These are phyloP conservation scores for Alternaria rosae DNA, from an alignment of 2,329 filamentous ascomycete species.

Conservation along the genomic window DNA sequence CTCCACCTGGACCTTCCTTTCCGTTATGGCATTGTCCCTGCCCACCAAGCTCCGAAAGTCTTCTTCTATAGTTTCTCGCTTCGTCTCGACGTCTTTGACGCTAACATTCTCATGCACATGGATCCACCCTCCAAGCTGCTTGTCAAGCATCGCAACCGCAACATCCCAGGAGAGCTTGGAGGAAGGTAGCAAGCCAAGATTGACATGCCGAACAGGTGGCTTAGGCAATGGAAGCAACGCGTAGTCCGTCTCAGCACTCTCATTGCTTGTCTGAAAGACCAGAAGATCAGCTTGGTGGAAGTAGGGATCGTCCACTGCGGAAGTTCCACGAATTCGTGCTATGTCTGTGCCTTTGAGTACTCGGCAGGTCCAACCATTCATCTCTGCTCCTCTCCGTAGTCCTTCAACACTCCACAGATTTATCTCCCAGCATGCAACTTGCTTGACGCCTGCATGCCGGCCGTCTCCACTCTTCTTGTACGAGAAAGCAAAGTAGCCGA, in stretches of 20 bases:
- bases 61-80: slow-evolving; percentile 47
- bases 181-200: slow-evolving; percentile 64
- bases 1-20: slow-evolving; percentile 52
- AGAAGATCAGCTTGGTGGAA: slow-evolving; percentile 34
- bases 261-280: slow-evolving; percentile 54
- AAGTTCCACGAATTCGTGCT: background rate
- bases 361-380: slow-evolving; percentile 50
- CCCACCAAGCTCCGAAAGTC: slow-evolving; percentile 47
- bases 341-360: slow-evolving; percentile 10
- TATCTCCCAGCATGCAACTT: slow-evolving; percentile 86
- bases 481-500: slow-evolving; percentile 91
- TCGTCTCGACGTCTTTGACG: slow-evolving; percentile 32
- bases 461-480: slow-evolving; percentile 71
- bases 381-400: slow-evolving; percentile 49
- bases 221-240: slow-evolving; percentile 6
- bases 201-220: slow-evolving; percentile 62
- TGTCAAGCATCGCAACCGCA: slow-evolving; percentile 59
- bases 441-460: slow-evolving; percentile 66
- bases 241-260: slow-evolving; percentile 30
- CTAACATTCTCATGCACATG: slow-evolving; percentile 69
- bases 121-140: slow-evolving; percentile 60
- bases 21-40: background rate
- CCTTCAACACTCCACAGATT: slow-evolving; percentile 66
- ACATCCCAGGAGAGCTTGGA: slow-evolving; percentile 59
- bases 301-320: background rate